Percentiles rank a stretch among this genome's conserved stretches.
Evolutionary conservation across 2,329 filamentous ascomycete genomes (phyloP).

Genomic region (Colletotrichum tamarilloi): DNA sequence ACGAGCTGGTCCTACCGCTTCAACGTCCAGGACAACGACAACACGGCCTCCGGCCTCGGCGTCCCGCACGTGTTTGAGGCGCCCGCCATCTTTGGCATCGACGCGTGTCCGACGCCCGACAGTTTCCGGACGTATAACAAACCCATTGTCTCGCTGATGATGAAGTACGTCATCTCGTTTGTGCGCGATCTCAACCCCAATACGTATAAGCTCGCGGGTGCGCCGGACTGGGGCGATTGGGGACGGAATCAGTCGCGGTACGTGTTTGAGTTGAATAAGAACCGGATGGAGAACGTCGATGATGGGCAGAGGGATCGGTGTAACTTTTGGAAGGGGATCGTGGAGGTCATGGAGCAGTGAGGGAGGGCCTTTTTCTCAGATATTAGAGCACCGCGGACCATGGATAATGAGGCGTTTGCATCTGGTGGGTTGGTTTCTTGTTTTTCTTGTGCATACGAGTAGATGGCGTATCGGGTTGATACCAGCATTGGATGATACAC

Average conservation of each 20-base stretch:
- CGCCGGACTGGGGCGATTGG: conserved; percentile 57
- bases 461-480: neutral
- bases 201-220: conserved; percentile 41
- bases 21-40: conserved; percentile 55
- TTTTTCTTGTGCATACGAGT: neutral
- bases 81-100: conserved; percentile 61
- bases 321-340: conserved; percentile 53
- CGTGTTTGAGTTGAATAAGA: conserved; percentile 52
- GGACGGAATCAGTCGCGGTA: conserved; percentile 46
- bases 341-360: conserved; percentile 41
- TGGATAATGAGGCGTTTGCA: conserved; percentile 28
- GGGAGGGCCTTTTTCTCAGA: neutral
- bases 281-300: conserved; percentile 52
- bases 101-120: conserved; percentile 42
- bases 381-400: neutral
- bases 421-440: neutral
- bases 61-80: conserved; percentile 61
- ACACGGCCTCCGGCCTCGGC: conserved; percentile 52
- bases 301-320: conserved; percentile 50
- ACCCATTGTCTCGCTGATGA: conserved; percentile 56
- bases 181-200: conserved; percentile 59
- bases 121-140: conserved; percentile 59
- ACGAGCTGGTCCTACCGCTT: conserved; percentile 60
- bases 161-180: conserved; percentile 63
- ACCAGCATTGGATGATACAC: neutral